Conservation (phyloP, 1,139 yeast genomes). For the Yamadazyma songkhlaensis region DNA sequence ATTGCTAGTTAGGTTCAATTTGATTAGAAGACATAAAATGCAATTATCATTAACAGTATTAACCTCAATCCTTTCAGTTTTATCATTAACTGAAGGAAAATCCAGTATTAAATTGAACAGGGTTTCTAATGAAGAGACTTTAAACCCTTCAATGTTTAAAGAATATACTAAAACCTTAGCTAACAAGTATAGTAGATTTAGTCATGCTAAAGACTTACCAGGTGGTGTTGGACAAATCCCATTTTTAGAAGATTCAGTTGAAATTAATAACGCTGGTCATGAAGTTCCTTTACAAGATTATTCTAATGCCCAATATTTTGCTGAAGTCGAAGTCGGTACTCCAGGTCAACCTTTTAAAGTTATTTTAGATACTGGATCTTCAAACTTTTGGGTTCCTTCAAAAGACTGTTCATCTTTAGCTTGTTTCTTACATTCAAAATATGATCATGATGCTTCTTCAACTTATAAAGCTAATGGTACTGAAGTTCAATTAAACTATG, state of each 20-base stretch:
- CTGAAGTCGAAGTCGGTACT: conserved; percentile 86
- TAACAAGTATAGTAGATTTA: conserved; percentile 59
- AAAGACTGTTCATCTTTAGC: conserved; percentile 88
- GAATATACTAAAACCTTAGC: conserved; percentile 72
- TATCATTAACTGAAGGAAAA: conserved; percentile 40
- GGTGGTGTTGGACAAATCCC: conserved; percentile 41
- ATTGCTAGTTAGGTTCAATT: not conserved
- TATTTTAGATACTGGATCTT: conserved; percentile 90
- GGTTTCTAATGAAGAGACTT: conserved; percentile 59
- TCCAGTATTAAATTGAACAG: conserved; percentile 64
- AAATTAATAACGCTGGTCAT: conserved; percentile 31
- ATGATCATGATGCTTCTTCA: conserved; percentile 76
- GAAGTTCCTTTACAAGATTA: conserved; percentile 88
- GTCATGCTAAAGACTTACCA: not conserved
- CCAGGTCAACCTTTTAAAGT: conserved; percentile 93
- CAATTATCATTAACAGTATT: conserved; percentile 13
- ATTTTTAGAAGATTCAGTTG: conserved; percentile 26
- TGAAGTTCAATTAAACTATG: conserved; percentile 81
- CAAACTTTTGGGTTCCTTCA: conserved; percentile 96
- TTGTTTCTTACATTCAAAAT: conserved; percentile 88
- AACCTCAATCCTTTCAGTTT: conserved; percentile 52
- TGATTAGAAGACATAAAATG: conserved; percentile 5
- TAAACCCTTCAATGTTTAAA: conserved; percentile 55
- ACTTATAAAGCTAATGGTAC: conserved; percentile 85
- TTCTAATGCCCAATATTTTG: conserved; percentile 90